These are phyloP conservation scores for Saturnispora dispora DNA, from an alignment of 805 yeast genomes.

Conservation along the genomic window DNA sequence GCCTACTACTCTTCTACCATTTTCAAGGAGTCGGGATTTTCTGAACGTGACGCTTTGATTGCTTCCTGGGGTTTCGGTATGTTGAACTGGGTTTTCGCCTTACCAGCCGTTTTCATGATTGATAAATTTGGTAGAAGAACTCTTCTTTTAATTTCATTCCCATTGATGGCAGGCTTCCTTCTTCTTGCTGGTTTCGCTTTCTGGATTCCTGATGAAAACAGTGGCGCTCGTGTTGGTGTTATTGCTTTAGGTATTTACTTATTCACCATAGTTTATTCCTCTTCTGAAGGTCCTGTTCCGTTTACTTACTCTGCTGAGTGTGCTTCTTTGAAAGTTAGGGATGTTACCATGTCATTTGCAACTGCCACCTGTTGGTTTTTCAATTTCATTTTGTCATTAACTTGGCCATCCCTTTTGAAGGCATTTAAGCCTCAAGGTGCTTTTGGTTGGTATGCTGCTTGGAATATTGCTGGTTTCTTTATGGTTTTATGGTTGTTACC, in stretches of 20 bases:
- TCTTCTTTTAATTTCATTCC: conserved; percentile 39
- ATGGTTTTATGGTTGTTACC: conserved; percentile 72
- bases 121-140: conserved; percentile 55
- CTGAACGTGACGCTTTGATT: conserved; percentile 39
- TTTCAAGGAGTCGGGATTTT: conserved; percentile 43
- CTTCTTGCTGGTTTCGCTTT: conserved; percentile 49
- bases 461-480: conserved; percentile 62
- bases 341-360: conserved; percentile 60
- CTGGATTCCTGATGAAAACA: conserved; percentile 25
- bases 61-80: conserved; percentile 65
- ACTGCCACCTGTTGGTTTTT: conserved; percentile 76
- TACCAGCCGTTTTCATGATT: conserved; percentile 49
- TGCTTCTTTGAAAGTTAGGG: conserved; percentile 66
- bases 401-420: conserved; percentile 57
- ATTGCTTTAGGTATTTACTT: conserved; percentile 38
- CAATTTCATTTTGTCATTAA: conserved; percentile 65
- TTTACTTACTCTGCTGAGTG: conserved; percentile 58
- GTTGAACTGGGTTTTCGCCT: conserved; percentile 41
- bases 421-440: conserved; percentile 78
- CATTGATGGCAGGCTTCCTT: conserved; percentile 43
- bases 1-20: conserved; percentile 67
- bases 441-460: conserved; percentile 45
- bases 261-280: conserved; percentile 68
- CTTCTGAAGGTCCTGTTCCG: conserved; percentile 76
- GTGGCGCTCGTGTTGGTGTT: conserved; percentile 24